Base-by-base conservation (phyloP, 768 basidiomycete genomes). In the Leucocoprinus leucothites region DNA sequence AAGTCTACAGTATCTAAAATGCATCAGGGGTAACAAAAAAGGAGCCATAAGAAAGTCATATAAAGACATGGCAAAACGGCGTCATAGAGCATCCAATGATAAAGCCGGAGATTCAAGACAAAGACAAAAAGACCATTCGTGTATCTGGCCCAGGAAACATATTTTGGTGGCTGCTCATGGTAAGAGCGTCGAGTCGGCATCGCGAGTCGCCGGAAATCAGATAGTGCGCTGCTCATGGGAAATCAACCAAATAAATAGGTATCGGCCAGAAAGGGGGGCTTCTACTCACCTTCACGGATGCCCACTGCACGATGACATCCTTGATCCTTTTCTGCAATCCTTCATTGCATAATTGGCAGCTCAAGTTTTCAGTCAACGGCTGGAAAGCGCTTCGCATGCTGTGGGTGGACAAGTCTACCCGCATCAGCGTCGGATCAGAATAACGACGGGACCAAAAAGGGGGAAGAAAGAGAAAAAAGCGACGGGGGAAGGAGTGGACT, bases 221-320 rank as follows among this genome's bases (percentile, higher is more conserved):
- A 53, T 34, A 13, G 51, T 53, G 31, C 51, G 51, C 51, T 53
- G 40, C 43, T 34, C 11, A 13, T 4, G 24, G 40, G 21, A 44
- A 34, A 45, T 22, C n/a, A 14, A 3, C 5, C 5, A 11, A 31
- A 31, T 11, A 31, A 31, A 11, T 11, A 11, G 11, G 11, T 5
- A 11, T 11, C 5, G 31, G 11, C 11, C 6, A 31, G 5, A 31
- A 31, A n/a, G n/a, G n/a, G 31, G 31, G 11, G 6, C 11, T 5
- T 42, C 19, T 7, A 61, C 63, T 35, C 57, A 68, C 72, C 61
- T 68, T 69, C n/a, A 73, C 65, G 8, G 64, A 58, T 3, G 65
- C 60, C 71, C 73, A 73, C 41, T 66, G 59, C 5, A 66, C 58
- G 14, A 67, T 40, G 3, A 69, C 61, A 3, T 67, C 64, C 28